Evolutionary conservation across 1,284 basidiomycete genomes (phyloP).

Genomic region (Omphalotus olearius): DNA sequence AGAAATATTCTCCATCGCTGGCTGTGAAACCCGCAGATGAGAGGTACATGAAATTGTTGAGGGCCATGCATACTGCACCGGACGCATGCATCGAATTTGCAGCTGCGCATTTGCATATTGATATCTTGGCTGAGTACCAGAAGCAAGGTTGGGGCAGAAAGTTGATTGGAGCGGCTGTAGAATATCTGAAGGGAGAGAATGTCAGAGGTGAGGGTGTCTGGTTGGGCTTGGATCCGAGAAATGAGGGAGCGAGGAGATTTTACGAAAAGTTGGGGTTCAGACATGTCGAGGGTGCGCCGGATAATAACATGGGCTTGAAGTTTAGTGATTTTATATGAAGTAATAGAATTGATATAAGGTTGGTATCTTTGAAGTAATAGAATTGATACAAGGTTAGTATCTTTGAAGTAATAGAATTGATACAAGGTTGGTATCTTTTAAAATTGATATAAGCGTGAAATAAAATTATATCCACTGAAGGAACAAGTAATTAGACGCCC

Average conservation of each 20-base stretch:
- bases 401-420: too few species aligned
- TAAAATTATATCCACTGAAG: too few species aligned
- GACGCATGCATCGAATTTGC: slow-evolving; percentile 50
- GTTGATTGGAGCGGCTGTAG: slow-evolving; percentile 48
- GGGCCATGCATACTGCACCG: slow-evolving; percentile 42
- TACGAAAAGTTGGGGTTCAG: slow-evolving; percentile 55
- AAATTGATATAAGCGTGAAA: too few species aligned
- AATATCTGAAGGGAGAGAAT: slow-evolving; percentile 43
- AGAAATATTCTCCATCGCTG: slow-evolving; percentile 42
- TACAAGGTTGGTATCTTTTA: too few species aligned
- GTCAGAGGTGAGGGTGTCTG: slow-evolving; percentile 44
- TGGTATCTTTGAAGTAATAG: too few species aligned
- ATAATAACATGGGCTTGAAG: slow-evolving; percentile 42
- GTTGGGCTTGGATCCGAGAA: slow-evolving; percentile 58
- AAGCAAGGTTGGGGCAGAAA: slow-evolving; percentile 58
- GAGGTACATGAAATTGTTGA: slow-evolving; percentile 43
- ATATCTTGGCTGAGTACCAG: slow-evolving; percentile 58
- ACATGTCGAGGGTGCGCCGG: slow-evolving; percentile 42
- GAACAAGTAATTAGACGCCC: too few species aligned
- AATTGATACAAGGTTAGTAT: too few species aligned
- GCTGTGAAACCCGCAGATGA: slow-evolving; percentile 43
- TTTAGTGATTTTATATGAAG: too few species aligned
- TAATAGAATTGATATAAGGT: too few species aligned
- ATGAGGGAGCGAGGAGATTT: slow-evolving; percentile 51
- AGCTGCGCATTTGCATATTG: slow-evolving; percentile 64